These are phyloP conservation scores for Platanthera guangdongensis DNA, from an alignment of 106 monocot genomes.

Conservation along the genomic window DNA sequence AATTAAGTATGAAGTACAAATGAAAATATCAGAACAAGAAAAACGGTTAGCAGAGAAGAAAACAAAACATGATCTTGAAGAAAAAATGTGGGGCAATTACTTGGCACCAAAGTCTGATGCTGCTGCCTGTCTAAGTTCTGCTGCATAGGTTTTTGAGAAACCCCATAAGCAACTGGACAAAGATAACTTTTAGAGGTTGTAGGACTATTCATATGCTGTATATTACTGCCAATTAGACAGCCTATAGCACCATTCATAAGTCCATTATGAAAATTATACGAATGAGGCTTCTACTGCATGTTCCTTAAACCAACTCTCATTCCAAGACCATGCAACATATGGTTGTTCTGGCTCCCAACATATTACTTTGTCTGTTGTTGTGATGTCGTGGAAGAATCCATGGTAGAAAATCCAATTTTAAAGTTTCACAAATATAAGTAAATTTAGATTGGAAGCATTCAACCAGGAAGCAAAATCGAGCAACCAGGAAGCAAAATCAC, in stretches of 20 bases:
- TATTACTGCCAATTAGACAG: conserved; percentile 43
- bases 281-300: conserved; percentile 42
- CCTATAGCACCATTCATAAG: conserved; percentile 34
- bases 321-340: conserved; percentile 44
- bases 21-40: too few relatives aligned
- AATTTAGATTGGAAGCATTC: too few relatives aligned
- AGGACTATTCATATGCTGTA: conserved; percentile 38
- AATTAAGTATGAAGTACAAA: too few relatives aligned
- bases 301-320: conserved; percentile 38
- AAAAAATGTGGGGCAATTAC: conserved; percentile 23
- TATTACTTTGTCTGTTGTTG: conserved; percentile 58
- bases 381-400: conserved; percentile 41
- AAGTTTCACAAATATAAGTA: too few relatives aligned
- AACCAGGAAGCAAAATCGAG: too few relatives aligned
- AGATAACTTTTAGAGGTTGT: conserved; percentile 36
- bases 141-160: conserved; percentile 38
- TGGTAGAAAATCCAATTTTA: conserved; percentile 21
- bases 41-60: too few relatives aligned
- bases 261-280: conserved; percentile 61
- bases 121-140: conserved; percentile 58
- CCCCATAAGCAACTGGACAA: conserved; percentile 31
- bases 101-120: conserved; percentile 42
- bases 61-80: neutral
- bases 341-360: conserved; percentile 49
- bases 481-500: too few relatives aligned